These are phyloP conservation scores for Chytriomyces confervae DNA, from an alignment of 192 early-diverging fungal species.

Conservation along the genomic window DNA sequence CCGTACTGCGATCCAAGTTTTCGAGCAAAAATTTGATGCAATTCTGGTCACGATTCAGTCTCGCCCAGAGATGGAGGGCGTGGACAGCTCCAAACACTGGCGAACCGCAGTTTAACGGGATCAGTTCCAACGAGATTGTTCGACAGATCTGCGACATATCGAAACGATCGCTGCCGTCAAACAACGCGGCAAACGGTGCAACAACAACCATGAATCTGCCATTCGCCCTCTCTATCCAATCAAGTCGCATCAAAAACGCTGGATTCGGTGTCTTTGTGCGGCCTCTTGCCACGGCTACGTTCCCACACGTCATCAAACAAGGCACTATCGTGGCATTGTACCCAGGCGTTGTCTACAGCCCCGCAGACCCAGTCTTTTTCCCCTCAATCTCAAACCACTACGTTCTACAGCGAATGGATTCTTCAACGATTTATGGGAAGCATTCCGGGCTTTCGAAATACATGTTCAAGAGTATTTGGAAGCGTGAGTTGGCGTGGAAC, in stretches of 20 bases:
- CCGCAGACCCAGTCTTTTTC: conserved; percentile 25
- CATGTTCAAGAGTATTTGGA: conserved; percentile 31
- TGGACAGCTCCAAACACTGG: neutral
- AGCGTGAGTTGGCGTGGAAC: conserved; percentile 24
- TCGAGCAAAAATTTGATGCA: neutral
- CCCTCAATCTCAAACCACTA: conserved; percentile 29
- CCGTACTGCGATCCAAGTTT: neutral
- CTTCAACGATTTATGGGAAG: conserved; percentile 24
- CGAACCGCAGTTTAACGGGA: neutral
- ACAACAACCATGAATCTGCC: conserved; percentile 4
- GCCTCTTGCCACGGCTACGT: neutral
- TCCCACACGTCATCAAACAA: neutral
- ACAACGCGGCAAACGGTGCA: neutral
- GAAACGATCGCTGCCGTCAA: too few relatives aligned
- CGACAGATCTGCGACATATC: neutral
- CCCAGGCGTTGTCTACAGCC: conserved; percentile 30
- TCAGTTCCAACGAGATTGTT: neutral
- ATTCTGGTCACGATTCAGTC: neutral
- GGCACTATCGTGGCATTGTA: conserved; percentile 27
- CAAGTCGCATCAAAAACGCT: conserved; percentile 4
- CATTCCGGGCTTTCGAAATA: conserved; percentile 28
- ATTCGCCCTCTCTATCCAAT: neutral
- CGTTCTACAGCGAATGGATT: conserved; percentile 29
- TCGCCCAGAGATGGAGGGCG: conserved; percentile 1
- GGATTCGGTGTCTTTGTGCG: conserved; percentile 20